Evolutionary conservation across 2,329 filamentous ascomycete species (phyloP).

Genomic region (Microcyclospora pomicola): DNA sequence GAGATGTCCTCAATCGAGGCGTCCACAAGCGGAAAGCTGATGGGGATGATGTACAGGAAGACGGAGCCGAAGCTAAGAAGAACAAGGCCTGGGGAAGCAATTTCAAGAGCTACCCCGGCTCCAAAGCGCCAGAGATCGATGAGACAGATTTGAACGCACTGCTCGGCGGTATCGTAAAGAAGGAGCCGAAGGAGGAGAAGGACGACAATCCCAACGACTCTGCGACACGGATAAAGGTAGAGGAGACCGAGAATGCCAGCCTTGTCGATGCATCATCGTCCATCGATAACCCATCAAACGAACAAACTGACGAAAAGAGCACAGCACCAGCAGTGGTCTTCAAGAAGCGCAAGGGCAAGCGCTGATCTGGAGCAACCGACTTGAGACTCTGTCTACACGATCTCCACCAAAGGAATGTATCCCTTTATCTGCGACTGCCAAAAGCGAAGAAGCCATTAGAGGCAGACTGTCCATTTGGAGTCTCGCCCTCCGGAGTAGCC

Average conservation of each 20-base stretch:
- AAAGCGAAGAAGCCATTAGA: too few species aligned
- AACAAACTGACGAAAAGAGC: constrained; percentile 11
- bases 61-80: constrained; percentile 28
- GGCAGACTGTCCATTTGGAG: too few species aligned
- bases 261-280: background rate
- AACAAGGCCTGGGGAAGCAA: constrained; percentile 32
- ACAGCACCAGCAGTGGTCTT: constrained; percentile 47
- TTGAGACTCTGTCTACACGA: too few species aligned
- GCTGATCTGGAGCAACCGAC: constrained; percentile 10
- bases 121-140: constrained; percentile 32
- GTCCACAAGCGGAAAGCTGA: constrained; percentile 50
- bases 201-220: constrained; percentile 17
- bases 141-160: constrained; percentile 51
- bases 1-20: constrained; percentile 38
- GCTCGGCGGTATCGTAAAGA: constrained; percentile 23
- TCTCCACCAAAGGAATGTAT: too few species aligned
- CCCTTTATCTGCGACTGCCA: too few species aligned
- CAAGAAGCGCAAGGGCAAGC: constrained; percentile 56
- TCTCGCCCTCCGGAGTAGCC: too few species aligned
- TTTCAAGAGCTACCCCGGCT: constrained; percentile 32
- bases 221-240: constrained; percentile 4
- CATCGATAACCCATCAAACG: background rate
- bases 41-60: constrained; percentile 49
- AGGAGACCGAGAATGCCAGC: background rate
- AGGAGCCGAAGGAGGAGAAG: constrained; percentile 14